phyloP scores from a whole-genome alignment of 2,329 filamentous ascomycete species.

The Pyrenochaeta sp. region DNA sequence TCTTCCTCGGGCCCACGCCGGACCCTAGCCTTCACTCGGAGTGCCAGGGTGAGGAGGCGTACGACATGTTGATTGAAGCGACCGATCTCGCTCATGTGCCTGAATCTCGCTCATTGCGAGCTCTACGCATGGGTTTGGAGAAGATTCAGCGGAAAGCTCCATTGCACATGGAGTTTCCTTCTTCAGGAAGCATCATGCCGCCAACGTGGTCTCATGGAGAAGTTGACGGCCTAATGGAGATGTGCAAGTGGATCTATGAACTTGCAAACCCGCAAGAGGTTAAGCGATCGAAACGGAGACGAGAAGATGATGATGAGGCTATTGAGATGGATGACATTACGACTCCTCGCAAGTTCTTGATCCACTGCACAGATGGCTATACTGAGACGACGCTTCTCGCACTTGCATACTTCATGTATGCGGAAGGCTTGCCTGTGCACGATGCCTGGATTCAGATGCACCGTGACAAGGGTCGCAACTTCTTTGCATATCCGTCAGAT shows the following conservation, averaged over 20 bases:
- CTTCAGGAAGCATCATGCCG: conserved; percentile 89
- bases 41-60: conserved; percentile 63
- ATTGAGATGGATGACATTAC: conserved; percentile 59
- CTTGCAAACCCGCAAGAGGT: conserved; percentile 71
- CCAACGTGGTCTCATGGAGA: conserved; percentile 85
- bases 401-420: conserved; percentile 93
- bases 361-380: conserved; percentile 95
- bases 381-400: conserved; percentile 91
- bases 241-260: conserved; percentile 88
- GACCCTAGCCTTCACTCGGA: conserved; percentile 64
- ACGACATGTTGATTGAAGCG: conserved; percentile 87
- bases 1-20: conserved; percentile 89
- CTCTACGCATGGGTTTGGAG: conserved; percentile 64
- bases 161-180: conserved; percentile 81
- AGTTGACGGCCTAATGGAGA: conserved; percentile 83
- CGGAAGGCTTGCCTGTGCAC: conserved; percentile 79
- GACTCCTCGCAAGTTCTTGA: conserved; percentile 73
- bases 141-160: conserved; percentile 56
- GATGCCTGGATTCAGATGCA: conserved; percentile 90
- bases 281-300: conserved; percentile 55
- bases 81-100: conserved; percentile 82
- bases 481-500: conserved; percentile 94
- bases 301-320: conserved; percentile 61
- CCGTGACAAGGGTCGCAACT: conserved; percentile 81
- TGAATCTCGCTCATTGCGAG: conserved; percentile 71